Evolutionary conservation across 2,329 filamentous ascomycete genomes (phyloP).

Genomic region (Aspergillus clavatus): DNA sequence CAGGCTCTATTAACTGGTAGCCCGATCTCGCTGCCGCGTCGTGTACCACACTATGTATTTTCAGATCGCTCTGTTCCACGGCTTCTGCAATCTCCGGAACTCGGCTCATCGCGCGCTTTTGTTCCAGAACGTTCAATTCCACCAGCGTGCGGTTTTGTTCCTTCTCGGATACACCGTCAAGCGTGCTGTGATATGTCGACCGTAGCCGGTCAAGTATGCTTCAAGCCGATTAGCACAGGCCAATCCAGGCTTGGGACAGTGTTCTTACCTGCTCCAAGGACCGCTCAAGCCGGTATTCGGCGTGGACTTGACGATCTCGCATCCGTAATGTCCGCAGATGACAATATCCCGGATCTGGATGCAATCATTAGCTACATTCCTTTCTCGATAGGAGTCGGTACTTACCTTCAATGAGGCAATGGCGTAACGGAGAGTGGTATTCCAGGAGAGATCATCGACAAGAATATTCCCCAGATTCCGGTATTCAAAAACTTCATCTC

Average conservation of each 20-base stretch:
- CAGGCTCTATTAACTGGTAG: not conserved
- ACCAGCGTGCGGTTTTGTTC: conserved; percentile 16
- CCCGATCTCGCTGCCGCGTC: conserved; percentile 2
- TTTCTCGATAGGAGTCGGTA: too few species aligned
- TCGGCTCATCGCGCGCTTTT: conserved; percentile 13
- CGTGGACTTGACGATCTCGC: conserved; percentile 12
- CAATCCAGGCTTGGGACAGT: not conserved
- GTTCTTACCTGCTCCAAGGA: conserved; percentile 15
- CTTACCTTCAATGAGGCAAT: conserved; percentile 8
- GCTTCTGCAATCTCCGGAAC: conserved; percentile 12
- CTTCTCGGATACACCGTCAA: conserved; percentile 7
- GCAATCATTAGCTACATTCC: not conserved
- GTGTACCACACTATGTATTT: conserved; percentile 17
- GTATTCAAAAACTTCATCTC: conserved; percentile 16
- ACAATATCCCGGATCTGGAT: conserved; percentile 16
- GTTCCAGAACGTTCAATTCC: conserved; percentile 18
- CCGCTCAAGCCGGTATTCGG: conserved; percentile 12
- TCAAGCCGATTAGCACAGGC: not conserved
- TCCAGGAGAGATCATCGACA: conserved; percentile 18
- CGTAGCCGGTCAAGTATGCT: conserved; percentile 15
- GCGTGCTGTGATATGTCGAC: conserved; percentile 5
- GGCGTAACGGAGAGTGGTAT: conserved; percentile 16
- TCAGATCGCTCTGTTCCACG: conserved; percentile 6
- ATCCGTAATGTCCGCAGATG: conserved; percentile 20
- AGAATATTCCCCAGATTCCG: conserved; percentile 19